phyloP scores from a whole-genome alignment of 176 grass and related monocot genomes.

The Ensete glaucum region DNA sequence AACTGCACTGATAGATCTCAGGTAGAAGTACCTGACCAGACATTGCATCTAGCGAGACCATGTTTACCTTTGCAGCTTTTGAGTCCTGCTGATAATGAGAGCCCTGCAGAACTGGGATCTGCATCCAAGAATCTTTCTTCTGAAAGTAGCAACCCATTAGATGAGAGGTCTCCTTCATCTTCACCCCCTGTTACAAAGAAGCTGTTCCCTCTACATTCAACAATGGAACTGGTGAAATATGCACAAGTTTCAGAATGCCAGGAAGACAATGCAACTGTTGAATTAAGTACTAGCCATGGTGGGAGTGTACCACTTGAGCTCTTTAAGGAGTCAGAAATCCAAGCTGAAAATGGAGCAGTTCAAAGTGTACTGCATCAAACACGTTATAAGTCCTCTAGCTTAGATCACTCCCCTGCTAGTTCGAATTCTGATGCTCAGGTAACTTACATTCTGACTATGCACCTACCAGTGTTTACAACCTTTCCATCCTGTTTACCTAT shows the following conservation, averaged over 20 bases:
- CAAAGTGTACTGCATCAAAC: conserved; percentile 43
- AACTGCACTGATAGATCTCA: conserved; percentile 23
- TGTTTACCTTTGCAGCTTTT: conserved; percentile 63
- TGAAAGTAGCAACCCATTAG: conserved; percentile 94
- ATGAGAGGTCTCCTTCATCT: conserved; percentile 84
- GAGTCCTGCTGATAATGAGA: conserved; percentile 33
- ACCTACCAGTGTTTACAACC: neutral
- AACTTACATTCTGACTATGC: conserved; percentile 1
- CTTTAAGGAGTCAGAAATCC: conserved; percentile 53
- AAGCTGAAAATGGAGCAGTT: conserved; percentile 37
- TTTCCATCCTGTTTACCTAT: neutral
- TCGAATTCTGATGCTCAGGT: conserved; percentile 73
- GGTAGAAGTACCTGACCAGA: conserved; percentile 26
- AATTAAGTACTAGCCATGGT: conserved; percentile 58
- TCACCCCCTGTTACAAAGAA: conserved; percentile 78
- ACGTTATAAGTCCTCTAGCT: conserved; percentile 72
- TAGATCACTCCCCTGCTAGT: conserved; percentile 82
- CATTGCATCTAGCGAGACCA: conserved; percentile 19
- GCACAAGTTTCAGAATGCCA: conserved; percentile 13
- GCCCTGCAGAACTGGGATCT: conserved; percentile 37
- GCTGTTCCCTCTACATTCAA: conserved; percentile 71
- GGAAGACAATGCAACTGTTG: conserved; percentile 57
- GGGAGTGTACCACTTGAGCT: conserved; percentile 49
- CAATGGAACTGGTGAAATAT: conserved; percentile 35
- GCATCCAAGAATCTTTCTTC: conserved; percentile 86